These are phyloP conservation scores for Nemophila menziesii DNA, from an alignment of 257 asterid genomes.

Conservation along the genomic window DNA sequence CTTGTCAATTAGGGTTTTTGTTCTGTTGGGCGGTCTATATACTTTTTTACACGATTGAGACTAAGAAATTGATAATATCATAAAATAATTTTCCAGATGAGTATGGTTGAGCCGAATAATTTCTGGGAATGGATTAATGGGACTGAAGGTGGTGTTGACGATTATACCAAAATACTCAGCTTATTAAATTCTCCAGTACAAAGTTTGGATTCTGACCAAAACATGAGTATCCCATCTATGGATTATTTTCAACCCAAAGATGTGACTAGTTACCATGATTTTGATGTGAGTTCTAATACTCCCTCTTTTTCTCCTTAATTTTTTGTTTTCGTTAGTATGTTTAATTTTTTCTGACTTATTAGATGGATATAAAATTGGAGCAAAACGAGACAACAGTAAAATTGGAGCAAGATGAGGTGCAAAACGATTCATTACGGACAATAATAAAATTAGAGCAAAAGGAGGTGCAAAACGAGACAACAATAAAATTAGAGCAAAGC, in stretches of 20 bases:
- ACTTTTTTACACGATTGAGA: too few relatives aligned
- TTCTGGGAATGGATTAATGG: slow-evolving; percentile 35
- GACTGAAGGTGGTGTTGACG: slow-evolving; percentile 23
- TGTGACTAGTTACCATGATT: slow-evolving; percentile 11
- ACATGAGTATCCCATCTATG: slow-evolving; percentile 47
- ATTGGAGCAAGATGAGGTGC: too few relatives aligned
- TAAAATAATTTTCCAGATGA: too few relatives aligned
- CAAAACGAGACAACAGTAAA: slow-evolving; percentile 25
- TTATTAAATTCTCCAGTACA: slow-evolving; percentile 61
- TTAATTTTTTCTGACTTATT: background rate
- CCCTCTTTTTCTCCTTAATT: too few relatives aligned
- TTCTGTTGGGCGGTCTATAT: too few relatives aligned
- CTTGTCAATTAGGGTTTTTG: too few relatives aligned
- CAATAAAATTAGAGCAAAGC: slow-evolving; percentile 38
- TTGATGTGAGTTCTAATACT: slow-evolving; percentile 33
- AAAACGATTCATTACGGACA: slow-evolving; percentile 8
- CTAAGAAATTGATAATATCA: too few relatives aligned
- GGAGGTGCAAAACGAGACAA: slow-evolving; percentile 6
- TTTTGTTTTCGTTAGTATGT: too few relatives aligned
- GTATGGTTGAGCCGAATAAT: slow-evolving; percentile 30
- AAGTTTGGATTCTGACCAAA: slow-evolving; percentile 38
- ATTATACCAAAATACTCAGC: slow-evolving; percentile 26
- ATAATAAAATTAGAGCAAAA: too few relatives aligned
- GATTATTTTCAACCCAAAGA: slow-evolving; percentile 20
- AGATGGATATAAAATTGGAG: slow-evolving; percentile 14